phyloP scores from a whole-genome alignment of 768 basidiomycete species.

The Boletus vinaceobasis region DNA sequence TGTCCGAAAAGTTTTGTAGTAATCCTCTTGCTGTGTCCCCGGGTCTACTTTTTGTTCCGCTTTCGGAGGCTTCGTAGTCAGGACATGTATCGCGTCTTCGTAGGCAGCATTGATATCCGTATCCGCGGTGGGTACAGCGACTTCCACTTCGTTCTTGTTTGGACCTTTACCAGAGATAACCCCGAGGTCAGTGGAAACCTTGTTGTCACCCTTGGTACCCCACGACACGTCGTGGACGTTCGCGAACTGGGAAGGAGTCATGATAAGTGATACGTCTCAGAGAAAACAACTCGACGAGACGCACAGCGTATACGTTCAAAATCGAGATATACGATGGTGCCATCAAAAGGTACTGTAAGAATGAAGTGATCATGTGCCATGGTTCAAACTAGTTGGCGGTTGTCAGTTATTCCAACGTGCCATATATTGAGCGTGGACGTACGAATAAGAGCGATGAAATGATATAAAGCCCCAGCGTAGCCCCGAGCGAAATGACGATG shows the following conservation, averaged over 20 bases:
- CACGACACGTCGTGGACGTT: conserved; percentile 92
- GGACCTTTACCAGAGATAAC: conserved; percentile 59
- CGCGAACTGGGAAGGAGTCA: conserved; percentile 55
- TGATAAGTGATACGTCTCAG: background rate
- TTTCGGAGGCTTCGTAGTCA: conserved; percentile 76
- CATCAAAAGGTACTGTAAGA: conserved; percentile 88
- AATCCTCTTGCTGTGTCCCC: conserved; percentile 74
- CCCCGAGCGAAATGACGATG: conserved; percentile 79
- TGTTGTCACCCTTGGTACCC: conserved; percentile 96
- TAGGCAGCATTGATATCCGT: conserved; percentile 89
- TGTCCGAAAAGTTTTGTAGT: conserved; percentile 85
- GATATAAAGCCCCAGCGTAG: conserved; percentile 89
- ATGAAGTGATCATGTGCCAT: conserved; percentile 98
- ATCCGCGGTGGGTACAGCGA: conserved; percentile 79
- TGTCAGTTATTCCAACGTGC: background rate
- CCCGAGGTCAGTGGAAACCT: conserved; percentile 79
- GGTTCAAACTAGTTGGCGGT: conserved; percentile 72
- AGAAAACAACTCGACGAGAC: background rate
- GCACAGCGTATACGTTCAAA: conserved; percentile 83
- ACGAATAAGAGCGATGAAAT: conserved; percentile 82
- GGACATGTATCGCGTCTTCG: conserved; percentile 83
- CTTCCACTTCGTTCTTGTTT: conserved; percentile 81
- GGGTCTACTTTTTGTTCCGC: conserved; percentile 59
- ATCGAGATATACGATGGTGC: conserved; percentile 94
- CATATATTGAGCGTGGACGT: conserved; percentile 32